These are phyloP conservation scores for Leccinum arenicola DNA, from an alignment of 768 basidiomycete species.

Conservation along the genomic window DNA sequence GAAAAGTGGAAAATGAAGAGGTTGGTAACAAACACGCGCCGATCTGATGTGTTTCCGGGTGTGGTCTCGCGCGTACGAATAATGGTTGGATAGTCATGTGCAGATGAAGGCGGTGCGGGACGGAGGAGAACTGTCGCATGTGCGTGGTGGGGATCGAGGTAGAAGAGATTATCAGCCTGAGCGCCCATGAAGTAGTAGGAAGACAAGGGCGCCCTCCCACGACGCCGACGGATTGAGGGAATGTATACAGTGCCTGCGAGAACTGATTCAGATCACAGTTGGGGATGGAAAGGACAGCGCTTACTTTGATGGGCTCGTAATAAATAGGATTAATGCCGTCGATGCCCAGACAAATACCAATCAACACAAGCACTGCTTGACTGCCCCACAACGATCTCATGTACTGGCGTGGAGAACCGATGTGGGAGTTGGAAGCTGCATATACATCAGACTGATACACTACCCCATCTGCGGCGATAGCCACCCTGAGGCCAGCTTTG, in stretches of 20 bases:
- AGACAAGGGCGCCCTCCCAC: slow-evolving; percentile 96
- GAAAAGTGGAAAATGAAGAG: no score
- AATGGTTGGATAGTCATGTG: slow-evolving; percentile 21
- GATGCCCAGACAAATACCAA: slow-evolving; percentile 82
- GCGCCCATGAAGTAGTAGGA: slow-evolving; percentile 97
- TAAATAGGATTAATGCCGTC: slow-evolving; percentile 96
- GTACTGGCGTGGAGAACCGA: slow-evolving; percentile 30
- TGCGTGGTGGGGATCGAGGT: slow-evolving; percentile 78
- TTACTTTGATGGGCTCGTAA: slow-evolving; percentile 78
- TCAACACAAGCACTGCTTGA: slow-evolving; percentile 79
- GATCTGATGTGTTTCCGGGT: slow-evolving; percentile 30
- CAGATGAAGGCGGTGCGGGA: slow-evolving; percentile 36
- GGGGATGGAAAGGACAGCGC: slow-evolving; percentile 9
- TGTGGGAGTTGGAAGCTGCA: slow-evolving; percentile 55
- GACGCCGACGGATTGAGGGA: slow-evolving; percentile 95
- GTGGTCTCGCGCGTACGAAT: slow-evolving; percentile 27
- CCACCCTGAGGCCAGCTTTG: slow-evolving; percentile 75
- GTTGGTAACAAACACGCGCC: slow-evolving; percentile 14
- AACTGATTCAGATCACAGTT: background rate
- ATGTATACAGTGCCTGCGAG: slow-evolving; percentile 75
- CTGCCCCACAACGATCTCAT: slow-evolving; percentile 63
- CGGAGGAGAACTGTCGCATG: slow-evolving; percentile 74
- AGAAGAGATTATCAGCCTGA: slow-evolving; percentile 84
- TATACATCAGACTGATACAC: slow-evolving; percentile 86
- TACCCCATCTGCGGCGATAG: slow-evolving; percentile 78